These are phyloP conservation scores for Thinopyrum elongatum DNA, from an alignment of 176 grass and related monocot genomes.

Conservation along the genomic window DNA sequence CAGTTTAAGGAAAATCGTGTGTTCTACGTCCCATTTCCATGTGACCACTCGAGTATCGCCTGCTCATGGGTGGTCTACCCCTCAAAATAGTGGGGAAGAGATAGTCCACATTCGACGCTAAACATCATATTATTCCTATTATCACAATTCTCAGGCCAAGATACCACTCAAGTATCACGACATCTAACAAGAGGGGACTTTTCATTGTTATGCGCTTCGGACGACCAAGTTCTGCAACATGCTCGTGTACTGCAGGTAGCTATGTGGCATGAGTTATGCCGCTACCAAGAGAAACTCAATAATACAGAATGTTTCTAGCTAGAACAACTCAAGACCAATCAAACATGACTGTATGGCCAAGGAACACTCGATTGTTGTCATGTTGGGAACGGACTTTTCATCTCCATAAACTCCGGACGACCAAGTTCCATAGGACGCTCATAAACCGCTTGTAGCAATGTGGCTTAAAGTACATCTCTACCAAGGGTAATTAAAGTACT, in stretches of 20 bases:
- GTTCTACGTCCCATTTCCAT: neutral
- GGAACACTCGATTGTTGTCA: neutral
- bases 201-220: neutral
- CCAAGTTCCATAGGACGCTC: neutral
- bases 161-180: neutral
- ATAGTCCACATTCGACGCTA: neutral
- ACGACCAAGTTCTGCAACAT: neutral
- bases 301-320: neutral
- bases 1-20: neutral
- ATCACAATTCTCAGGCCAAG: neutral
- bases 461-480: neutral
- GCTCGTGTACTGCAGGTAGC: neutral
- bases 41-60: no score
- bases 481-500: neutral
- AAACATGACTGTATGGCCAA: neutral
- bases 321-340: neutral
- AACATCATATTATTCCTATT: neutral
- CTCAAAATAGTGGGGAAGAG: neutral
- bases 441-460: neutral
- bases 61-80: neutral
- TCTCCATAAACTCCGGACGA: neutral
- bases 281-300: neutral
- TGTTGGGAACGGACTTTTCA: neutral
- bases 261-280: neutral
- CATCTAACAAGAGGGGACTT: neutral